Evolutionary conservation across 2,329 filamentous ascomycete genomes (phyloP).

Genomic region (Pseudovirgaria hyperparasitica): DNA sequence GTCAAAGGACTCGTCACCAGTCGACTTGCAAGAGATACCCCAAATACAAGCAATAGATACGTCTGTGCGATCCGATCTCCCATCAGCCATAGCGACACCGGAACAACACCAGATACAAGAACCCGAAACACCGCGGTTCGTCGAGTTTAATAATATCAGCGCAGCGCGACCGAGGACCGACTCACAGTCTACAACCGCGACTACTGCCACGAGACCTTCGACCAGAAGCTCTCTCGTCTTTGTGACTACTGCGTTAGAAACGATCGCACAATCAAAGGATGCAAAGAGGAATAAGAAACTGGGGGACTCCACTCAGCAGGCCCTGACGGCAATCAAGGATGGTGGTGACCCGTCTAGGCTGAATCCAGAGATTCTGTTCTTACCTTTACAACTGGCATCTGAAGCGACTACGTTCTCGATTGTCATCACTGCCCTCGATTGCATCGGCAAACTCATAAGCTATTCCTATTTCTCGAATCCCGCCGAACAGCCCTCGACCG

Average conservation of each 20-base stretch:
- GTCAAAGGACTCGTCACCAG: too few species aligned
- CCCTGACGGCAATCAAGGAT: constrained; percentile 70
- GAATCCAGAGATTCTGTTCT: constrained; percentile 84
- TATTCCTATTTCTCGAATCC: constrained; percentile 93
- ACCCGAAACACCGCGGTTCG: constrained; percentile 9
- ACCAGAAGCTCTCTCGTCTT: constrained; percentile 92
- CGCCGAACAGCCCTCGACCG: constrained; percentile 26
- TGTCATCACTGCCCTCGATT: constrained; percentile 84
- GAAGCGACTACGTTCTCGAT: constrained; percentile 75
- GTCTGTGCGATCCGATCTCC: too few species aligned
- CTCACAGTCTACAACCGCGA: constrained; percentile 46
- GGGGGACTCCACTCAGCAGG: constrained; percentile 66
- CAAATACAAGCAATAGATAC: too few species aligned
- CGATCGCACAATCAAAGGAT: constrained; percentile 84
- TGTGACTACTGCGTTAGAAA: constrained; percentile 83
- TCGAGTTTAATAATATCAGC: constrained; percentile 21
- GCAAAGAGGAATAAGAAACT: constrained; percentile 77
- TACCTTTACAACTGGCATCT: constrained; percentile 79
- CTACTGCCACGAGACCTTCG: constrained; percentile 39
- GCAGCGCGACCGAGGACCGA: constrained; percentile 39
- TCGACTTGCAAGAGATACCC: too few species aligned
- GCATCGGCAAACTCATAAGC: constrained; percentile 96
- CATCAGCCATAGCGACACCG: background rate
- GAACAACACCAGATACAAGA: background rate
- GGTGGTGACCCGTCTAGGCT: constrained; percentile 67